These are phyloP conservation scores for Mycena galericulata DNA, from an alignment of 768 basidiomycete species.

Conservation along the genomic window DNA sequence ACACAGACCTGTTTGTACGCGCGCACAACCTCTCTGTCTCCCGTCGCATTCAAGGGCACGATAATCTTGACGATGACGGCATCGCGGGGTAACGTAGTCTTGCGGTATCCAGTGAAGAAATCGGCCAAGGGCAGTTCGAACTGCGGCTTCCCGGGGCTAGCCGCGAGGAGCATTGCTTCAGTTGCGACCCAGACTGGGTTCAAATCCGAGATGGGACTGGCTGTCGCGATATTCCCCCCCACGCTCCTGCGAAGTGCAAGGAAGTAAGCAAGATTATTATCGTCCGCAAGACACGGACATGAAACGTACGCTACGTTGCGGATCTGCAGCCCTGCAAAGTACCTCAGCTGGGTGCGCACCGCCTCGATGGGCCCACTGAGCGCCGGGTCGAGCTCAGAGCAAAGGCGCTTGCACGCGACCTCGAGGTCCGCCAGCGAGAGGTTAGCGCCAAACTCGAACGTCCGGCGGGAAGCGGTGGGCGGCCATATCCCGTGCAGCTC, in stretches of 20 bases:
- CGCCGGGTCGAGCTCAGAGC: slow-evolving; percentile 24
- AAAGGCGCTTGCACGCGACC: slow-evolving; percentile 24
- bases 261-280: no score
- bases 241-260: no score
- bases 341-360: slow-evolving; percentile 34
- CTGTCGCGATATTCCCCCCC: slow-evolving; percentile 36
- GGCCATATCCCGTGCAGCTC: slow-evolving; percentile 31
- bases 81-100: slow-evolving; percentile 29
- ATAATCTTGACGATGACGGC: slow-evolving; percentile 37
- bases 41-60: slow-evolving; percentile 30
- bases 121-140: slow-evolving; percentile 26
- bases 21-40: slow-evolving; percentile 31
- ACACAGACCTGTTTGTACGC: slow-evolving; percentile 35
- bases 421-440: slow-evolving; percentile 35
- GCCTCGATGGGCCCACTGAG: slow-evolving; percentile 35
- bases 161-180: slow-evolving; percentile 26
- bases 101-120: slow-evolving; percentile 38
- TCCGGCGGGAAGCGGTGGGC: slow-evolving; percentile 24
- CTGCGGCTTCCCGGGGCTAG: slow-evolving; percentile 15
- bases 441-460: slow-evolving; percentile 36
- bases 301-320: slow-evolving; percentile 26
- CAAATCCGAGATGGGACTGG: slow-evolving; percentile 35
- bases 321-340: slow-evolving; percentile 36
- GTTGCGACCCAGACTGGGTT: slow-evolving; percentile 37
- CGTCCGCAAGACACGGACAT: neutral